A percentile compares a stretch with the other conserved stretches of the same genome.
These are phyloP conservation scores for Saccharomyces uvarum DNA, from an alignment of 1,139 yeast species.

Conservation along the genomic window DNA sequence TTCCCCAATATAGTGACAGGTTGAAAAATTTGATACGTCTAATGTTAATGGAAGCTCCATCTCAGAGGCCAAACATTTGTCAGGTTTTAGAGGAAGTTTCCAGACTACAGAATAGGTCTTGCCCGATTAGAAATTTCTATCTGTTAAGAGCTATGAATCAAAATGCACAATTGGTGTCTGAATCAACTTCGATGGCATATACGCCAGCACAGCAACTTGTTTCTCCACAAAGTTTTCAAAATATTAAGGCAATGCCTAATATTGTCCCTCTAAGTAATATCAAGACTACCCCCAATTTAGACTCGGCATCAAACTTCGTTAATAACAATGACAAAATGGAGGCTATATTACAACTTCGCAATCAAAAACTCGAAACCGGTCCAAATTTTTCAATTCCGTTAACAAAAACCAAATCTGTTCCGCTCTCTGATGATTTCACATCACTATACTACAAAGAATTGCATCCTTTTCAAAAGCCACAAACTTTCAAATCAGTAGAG, in stretches of 20 bases:
- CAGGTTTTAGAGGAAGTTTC: constrained; percentile 64
- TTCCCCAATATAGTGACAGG: constrained; percentile 40
- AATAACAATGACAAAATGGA: neutral
- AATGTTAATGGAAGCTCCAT: constrained; percentile 61
- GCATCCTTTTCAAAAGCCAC: neutral
- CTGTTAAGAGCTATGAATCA: constrained; percentile 19
- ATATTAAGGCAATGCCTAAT: neutral
- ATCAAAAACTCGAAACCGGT: neutral
- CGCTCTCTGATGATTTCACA: neutral
- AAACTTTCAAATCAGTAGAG: neutral
- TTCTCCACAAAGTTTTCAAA: neutral
- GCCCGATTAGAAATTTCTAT: constrained; percentile 40
- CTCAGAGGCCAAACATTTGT: constrained; percentile 62
- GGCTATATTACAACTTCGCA: neutral
- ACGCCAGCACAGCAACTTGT: neutral
- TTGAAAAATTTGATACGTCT: constrained; percentile 55
- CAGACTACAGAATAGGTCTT: constrained; percentile 46
- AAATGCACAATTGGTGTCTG: neutral
- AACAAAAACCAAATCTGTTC: neutral
- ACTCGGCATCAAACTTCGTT: neutral
- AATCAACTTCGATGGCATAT: neutral
- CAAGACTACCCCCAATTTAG: neutral
- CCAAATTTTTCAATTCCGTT: neutral
- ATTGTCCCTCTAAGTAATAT: neutral
- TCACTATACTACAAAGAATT: neutral